phyloP scores from a whole-genome alignment of 495 filamentous ascomycete genomes.

The Penicillium malachiteum region DNA sequence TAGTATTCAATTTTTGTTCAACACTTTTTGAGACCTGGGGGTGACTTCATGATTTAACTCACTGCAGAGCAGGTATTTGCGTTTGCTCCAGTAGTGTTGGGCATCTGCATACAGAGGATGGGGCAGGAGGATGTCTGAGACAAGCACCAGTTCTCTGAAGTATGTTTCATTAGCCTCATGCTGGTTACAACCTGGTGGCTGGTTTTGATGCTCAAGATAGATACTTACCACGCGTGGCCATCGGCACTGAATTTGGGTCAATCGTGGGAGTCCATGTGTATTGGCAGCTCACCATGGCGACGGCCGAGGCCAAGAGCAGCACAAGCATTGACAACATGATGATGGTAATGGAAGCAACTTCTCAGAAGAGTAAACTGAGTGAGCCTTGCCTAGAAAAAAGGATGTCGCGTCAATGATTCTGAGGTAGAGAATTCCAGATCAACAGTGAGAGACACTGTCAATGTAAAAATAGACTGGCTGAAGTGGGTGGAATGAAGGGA shows the following conservation, averaged over 20 bases:
- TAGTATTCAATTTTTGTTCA: not conserved
- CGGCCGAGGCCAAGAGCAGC: conserved; percentile 26
- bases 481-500: no score
- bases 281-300: conserved; percentile 42
- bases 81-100: conserved; percentile 34
- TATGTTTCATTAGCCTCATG: not conserved
- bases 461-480: no score
- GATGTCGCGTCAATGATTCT: no score
- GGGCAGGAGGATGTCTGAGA: conserved; percentile 68
- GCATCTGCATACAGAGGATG: conserved; percentile 72
- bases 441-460: no score
- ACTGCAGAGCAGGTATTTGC: conserved; percentile 72
- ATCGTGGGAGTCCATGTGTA: conserved; percentile 36
- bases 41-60: conserved; percentile 30
- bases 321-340: conserved; percentile 29
- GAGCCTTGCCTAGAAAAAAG: no score
- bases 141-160: conserved; percentile 65
- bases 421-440: no score
- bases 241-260: conserved; percentile 57
- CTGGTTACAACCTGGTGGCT: not conserved
- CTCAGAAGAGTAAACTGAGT: no score
- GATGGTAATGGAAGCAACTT: not conserved
- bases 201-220: conserved; percentile 1
- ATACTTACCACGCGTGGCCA: conserved; percentile 46
- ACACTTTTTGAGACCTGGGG: no score